Evolutionary conservation across 2,329 filamentous ascomycete species (phyloP).

Genomic region (Xylaria sp.): DNA sequence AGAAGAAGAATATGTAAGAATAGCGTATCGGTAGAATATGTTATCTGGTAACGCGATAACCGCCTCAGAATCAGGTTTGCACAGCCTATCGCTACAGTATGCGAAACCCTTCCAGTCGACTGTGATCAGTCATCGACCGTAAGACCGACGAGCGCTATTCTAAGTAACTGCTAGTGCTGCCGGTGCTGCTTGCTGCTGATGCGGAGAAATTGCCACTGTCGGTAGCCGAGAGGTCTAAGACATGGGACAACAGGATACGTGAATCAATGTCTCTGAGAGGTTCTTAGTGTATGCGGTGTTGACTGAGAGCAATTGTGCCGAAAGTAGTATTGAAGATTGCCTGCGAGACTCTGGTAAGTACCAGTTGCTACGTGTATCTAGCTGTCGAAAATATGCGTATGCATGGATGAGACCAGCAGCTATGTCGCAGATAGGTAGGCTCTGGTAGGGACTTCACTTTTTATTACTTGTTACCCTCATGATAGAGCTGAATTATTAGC

Average conservation of each 20-base stretch:
- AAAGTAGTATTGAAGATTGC: slow-evolving; percentile 16
- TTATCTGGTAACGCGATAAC: slow-evolving; percentile 22
- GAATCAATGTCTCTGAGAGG: slow-evolving; percentile 29
- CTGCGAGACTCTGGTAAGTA: slow-evolving; percentile 11
- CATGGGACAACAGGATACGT: slow-evolving; percentile 20
- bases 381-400: neutral
- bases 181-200: slow-evolving; percentile 8
- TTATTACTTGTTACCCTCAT: neutral
- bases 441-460: neutral
- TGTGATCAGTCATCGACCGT: slow-evolving; percentile 9
- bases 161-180: slow-evolving; percentile 13
- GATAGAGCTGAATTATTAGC: neutral
- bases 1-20: slow-evolving; percentile 12
- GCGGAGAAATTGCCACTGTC: slow-evolving; percentile 29
- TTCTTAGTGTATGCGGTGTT: slow-evolving; percentile 15
- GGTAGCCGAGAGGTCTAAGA: slow-evolving; percentile 37
- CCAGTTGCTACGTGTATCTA: slow-evolving; percentile 10
- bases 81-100: slow-evolving; percentile 21
- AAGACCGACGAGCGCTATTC: slow-evolving; percentile 19
- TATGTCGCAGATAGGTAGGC: slow-evolving; percentile 3
- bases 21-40: neutral
- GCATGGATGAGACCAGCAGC: slow-evolving; percentile 10
- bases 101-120: neutral
- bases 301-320: slow-evolving; percentile 13
- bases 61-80: slow-evolving; percentile 8